Percentiles rank a stretch among this genome's conserved stretches.
Evolutionary conservation across 495 filamentous ascomycete genomes (phyloP).

Genomic region (Hypoxylon fragiforme): DNA sequence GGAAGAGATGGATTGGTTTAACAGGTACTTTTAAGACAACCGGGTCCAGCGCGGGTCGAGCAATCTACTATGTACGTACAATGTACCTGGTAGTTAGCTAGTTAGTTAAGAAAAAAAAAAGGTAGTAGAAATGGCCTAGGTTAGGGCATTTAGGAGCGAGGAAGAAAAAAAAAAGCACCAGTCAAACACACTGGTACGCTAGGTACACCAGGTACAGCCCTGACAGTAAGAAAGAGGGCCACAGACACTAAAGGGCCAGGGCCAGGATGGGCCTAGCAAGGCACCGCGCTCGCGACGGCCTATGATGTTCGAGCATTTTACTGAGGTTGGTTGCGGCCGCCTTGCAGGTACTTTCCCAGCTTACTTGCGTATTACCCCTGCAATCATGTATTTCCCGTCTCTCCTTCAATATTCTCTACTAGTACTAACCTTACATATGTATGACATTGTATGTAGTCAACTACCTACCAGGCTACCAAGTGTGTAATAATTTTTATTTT

Average conservation of each 20-base stretch:
- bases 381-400: constrained; percentile 7
- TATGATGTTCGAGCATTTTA: constrained; percentile 21
- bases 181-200: constrained; percentile 14
- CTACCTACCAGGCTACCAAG: too few species aligned
- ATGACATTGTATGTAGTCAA: too few species aligned
- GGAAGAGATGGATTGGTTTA: constrained; percentile 52
- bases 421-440: too few species aligned
- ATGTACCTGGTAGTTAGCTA: too few species aligned
- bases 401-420: neutral
- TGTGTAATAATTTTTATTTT: too few species aligned
- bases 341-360: constrained; percentile 26
- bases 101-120: constrained; percentile 3
- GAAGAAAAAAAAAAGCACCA: constrained; percentile 6
- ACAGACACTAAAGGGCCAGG: constrained; percentile 20
- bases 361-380: constrained; percentile 19
- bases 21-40: constrained; percentile 57
- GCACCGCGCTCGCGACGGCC: constrained; percentile 33
- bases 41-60: constrained; percentile 31
- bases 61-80: neutral
- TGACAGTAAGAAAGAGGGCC: neutral
- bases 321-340: constrained; percentile 25
- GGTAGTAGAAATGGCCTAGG: constrained; percentile 4
- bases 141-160: too few species aligned
- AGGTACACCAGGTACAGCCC: constrained; percentile 12
- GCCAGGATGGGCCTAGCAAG: constrained; percentile 39